Percentiles rank a stretch among this genome's conserved stretches.
These are phyloP conservation scores for Magnaporthiopsis rhizophila DNA, from an alignment of 2,329 filamentous ascomycete species.

Conservation along the genomic window DNA sequence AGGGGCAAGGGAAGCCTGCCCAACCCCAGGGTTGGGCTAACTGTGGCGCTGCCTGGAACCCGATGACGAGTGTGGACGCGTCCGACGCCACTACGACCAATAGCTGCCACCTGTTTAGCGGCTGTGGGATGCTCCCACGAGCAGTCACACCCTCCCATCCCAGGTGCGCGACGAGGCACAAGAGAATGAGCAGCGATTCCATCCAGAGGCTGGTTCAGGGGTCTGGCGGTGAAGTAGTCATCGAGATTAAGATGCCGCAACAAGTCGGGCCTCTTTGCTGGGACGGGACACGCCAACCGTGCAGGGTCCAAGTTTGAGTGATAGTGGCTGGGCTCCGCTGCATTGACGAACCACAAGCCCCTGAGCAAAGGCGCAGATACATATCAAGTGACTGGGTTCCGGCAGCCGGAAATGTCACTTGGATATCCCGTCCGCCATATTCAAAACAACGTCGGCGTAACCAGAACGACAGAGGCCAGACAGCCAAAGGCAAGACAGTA, in stretches of 20 bases:
- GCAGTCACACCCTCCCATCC: not conserved
- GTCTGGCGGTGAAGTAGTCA: not conserved
- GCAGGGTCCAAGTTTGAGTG: not conserved
- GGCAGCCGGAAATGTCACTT: not conserved
- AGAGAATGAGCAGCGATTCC: not conserved
- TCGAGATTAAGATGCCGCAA: not conserved
- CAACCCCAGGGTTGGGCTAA: not conserved
- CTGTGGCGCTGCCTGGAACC: not conserved
- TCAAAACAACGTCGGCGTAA: not conserved
- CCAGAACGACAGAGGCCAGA: not conserved
- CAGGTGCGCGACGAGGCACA: not conserved
- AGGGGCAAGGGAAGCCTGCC: not conserved
- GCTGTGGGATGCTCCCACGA: not conserved
- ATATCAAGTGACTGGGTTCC: not conserved
- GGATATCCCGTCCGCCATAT: not conserved
- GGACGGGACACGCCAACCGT: not conserved
- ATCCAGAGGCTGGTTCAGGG: not conserved
- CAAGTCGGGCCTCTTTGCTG: not conserved
- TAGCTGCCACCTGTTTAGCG: not conserved
- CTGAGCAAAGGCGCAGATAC: not conserved
- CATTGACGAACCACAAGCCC: too few species aligned
- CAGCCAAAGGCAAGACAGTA: too few species aligned
- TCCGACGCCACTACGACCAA: not conserved
- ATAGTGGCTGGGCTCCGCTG: not conserved
- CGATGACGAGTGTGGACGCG: constrained; percentile 7